phyloP scores from a whole-genome alignment of 106 monocot genomes.

The Vanilla planifolia region DNA sequence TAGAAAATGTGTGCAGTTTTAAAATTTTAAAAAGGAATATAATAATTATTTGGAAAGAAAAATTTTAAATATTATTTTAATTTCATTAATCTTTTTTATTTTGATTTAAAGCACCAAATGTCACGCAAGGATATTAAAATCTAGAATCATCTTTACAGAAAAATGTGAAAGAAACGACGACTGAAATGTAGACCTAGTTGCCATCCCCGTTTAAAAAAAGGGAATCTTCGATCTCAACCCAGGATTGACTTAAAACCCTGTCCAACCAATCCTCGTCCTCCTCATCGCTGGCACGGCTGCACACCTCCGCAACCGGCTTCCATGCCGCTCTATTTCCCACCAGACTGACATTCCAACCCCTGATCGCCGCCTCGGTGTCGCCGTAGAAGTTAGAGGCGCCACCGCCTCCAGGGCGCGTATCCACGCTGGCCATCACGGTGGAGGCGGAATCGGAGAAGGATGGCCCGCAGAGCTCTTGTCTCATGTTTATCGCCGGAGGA shows the following conservation, averaged over 20 bases:
- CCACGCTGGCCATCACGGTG: slow-evolving; percentile 17
- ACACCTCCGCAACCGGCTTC: not conserved
- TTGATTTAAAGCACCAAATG: too few relatives aligned
- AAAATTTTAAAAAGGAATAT: too few relatives aligned
- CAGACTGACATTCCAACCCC: not conserved
- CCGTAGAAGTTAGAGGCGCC: not conserved
- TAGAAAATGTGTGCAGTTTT: too few relatives aligned
- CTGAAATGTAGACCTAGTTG: too few relatives aligned
- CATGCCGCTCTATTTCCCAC: not conserved
- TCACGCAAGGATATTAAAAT: too few relatives aligned
- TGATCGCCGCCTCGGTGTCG: not conserved
- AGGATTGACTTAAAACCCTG: slow-evolving; percentile 1
- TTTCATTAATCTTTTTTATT: too few relatives aligned
- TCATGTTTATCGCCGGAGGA: not conserved
- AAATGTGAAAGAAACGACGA: too few relatives aligned
- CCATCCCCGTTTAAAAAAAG: not conserved
- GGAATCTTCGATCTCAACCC: slow-evolving; percentile 4
- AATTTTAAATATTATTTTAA: too few relatives aligned
- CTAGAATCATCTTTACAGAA: too few relatives aligned
- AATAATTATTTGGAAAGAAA: too few relatives aligned
- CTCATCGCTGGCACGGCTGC: not conserved
- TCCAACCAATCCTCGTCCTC: slow-evolving; percentile 12
- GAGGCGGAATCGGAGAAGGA: slow-evolving; percentile 13
- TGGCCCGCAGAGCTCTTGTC: slow-evolving; percentile 13
- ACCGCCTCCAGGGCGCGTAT: not conserved